phyloP scores from a whole-genome alignment of 768 basidiomycete genomes.

The Lactarius sanguifluus region DNA sequence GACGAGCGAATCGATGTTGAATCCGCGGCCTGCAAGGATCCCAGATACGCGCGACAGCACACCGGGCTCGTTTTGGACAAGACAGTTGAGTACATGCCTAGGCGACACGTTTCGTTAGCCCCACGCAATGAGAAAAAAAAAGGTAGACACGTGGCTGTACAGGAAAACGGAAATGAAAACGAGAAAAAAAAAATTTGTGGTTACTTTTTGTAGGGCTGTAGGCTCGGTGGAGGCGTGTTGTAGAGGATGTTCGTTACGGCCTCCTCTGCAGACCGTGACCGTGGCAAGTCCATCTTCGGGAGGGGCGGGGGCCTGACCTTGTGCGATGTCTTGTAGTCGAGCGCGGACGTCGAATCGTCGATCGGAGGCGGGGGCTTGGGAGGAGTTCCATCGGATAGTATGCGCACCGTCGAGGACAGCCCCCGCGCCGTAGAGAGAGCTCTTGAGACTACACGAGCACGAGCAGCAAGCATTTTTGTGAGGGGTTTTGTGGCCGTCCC shows the following conservation, averaged over 20 bases:
- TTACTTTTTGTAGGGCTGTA: slow-evolving; percentile 93
- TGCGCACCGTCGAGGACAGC: slow-evolving; percentile 31
- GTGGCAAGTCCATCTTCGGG: slow-evolving; percentile 81
- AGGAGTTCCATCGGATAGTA: slow-evolving; percentile 32
- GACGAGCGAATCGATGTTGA: slow-evolving; percentile 98
- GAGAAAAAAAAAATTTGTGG: slow-evolving; percentile 30
- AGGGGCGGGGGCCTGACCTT: slow-evolving; percentile 76
- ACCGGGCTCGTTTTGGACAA: slow-evolving; percentile 99
- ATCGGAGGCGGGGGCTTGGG: slow-evolving; percentile 78
- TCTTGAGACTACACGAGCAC: slow-evolving; percentile 14
- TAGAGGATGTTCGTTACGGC: slow-evolving; percentile 97
- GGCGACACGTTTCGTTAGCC: neutral
- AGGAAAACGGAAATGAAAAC: neutral
- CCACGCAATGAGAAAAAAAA: neutral
- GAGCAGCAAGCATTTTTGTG: slow-evolving; percentile 23
- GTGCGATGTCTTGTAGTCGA: slow-evolving; percentile 85
- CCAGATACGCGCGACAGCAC: slow-evolving; percentile 98
- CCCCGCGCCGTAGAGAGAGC: slow-evolving; percentile 27
- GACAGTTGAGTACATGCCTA: slow-evolving; percentile 94
- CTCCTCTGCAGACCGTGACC: slow-evolving; percentile 85
- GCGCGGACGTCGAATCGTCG: slow-evolving; percentile 91
- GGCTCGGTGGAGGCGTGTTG: slow-evolving; percentile 89
- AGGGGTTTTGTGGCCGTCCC: neutral
- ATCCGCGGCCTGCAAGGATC: slow-evolving; percentile 93
- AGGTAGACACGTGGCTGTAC: slow-evolving; percentile 24